Conservation (phyloP, 2,329 filamentous ascomycete genomes). For the Aschersonia sp. region DNA sequence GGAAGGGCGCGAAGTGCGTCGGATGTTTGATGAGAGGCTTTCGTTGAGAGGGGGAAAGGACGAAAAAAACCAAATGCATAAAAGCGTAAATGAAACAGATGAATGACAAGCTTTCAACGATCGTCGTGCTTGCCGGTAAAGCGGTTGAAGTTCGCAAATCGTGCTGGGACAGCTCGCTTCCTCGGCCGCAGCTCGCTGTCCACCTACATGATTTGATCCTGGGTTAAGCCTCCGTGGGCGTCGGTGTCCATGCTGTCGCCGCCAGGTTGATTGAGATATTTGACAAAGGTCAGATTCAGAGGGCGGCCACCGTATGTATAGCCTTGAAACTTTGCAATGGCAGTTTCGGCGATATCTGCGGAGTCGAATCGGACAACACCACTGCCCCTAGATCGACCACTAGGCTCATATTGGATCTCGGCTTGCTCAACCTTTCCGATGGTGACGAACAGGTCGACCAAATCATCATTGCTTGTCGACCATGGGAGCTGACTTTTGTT, state of each 20-base stretch:
- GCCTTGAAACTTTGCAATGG: slow-evolving; percentile 92
- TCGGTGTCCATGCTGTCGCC: slow-evolving; percentile 73
- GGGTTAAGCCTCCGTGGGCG: slow-evolving; percentile 63
- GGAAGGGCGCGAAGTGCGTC: too few relatives aligned
- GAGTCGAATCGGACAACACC: slow-evolving; percentile 92
- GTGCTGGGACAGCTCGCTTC: slow-evolving; percentile 8
- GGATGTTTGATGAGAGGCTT: too few relatives aligned
- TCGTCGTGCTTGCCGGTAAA: too few relatives aligned
- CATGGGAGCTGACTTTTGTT: slow-evolving; percentile 60
- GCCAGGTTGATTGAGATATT: slow-evolving; percentile 62
- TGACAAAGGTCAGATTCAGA: slow-evolving; percentile 84
- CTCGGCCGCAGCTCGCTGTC: neutral
- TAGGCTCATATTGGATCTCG: slow-evolving; percentile 98
- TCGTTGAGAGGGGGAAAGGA: too few relatives aligned
- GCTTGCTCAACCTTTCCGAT: slow-evolving; percentile 97
- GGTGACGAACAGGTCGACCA: slow-evolving; percentile 91
- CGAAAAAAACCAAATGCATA: too few relatives aligned
- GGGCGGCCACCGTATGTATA: slow-evolving; percentile 96
- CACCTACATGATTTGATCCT: slow-evolving; percentile 92
- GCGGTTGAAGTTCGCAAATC: slow-evolving; percentile 7
- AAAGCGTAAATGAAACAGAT: too few relatives aligned
- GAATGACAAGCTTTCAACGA: too few relatives aligned
- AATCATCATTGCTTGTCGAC: slow-evolving; percentile 97
- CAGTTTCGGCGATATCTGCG: slow-evolving; percentile 73
- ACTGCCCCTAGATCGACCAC: slow-evolving; percentile 84